Conservation (phyloP, 2,329 filamentous ascomycete genomes). For the Fusarium proliferatum region DNA sequence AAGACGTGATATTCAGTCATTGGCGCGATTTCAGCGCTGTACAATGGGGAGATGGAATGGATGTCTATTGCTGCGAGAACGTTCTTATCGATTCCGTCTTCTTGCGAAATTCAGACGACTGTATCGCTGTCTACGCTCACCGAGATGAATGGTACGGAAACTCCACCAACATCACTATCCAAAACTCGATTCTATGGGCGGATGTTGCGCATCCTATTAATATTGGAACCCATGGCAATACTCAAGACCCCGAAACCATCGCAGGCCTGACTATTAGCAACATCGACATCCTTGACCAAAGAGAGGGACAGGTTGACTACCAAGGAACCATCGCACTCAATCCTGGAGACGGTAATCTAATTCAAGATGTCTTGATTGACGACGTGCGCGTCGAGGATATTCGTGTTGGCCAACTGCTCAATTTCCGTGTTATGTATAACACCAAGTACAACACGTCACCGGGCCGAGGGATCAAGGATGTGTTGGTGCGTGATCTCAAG, state of each 20-base stretch:
- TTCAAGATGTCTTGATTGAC: background rate
- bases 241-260: background rate
- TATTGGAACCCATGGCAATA: background rate
- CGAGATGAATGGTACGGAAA: background rate
- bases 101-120: background rate
- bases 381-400: background rate
- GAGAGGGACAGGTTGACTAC: background rate
- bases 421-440: background rate
- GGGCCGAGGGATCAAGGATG: rapidly evolving
- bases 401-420: background rate
- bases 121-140: background rate
- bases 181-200: background rate
- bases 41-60: background rate
- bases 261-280: background rate
- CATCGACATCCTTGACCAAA: background rate
- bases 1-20: background rate
- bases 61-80: background rate
- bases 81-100: background rate
- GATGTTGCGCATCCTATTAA: background rate
- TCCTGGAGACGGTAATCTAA: rapidly evolving
- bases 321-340: background rate
- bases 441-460: background rate
- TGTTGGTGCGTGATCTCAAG: background rate
- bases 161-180: background rate
- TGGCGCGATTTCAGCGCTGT: background rate